Conservation (phyloP, 306 rosid species). For the Glycine latifolia region DNA sequence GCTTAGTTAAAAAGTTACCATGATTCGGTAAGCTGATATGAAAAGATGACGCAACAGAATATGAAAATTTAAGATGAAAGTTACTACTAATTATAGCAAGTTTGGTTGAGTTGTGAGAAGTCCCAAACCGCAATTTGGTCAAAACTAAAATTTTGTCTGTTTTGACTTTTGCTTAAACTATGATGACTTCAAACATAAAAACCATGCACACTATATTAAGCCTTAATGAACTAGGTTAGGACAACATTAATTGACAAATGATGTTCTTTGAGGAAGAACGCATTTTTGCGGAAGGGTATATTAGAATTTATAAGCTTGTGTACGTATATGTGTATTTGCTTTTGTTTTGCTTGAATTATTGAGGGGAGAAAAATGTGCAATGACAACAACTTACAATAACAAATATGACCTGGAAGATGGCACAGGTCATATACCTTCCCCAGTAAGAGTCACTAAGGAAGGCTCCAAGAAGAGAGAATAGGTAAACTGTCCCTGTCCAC, state of each 20-base stretch:
- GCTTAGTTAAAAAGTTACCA: background rate
- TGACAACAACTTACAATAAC: constrained; percentile 61
- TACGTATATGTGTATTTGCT: background rate
- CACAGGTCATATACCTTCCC: constrained; percentile 59
- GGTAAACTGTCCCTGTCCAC: constrained; percentile 84
- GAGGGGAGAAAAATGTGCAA: background rate
- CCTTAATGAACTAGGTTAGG: background rate
- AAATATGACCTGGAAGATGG: constrained; percentile 62
- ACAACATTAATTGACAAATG: background rate
- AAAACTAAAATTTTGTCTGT: background rate
- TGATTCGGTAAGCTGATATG: background rate
- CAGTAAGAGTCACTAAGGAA: constrained; percentile 84
- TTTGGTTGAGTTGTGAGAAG: background rate
- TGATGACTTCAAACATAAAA: background rate
- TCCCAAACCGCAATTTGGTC: background rate
- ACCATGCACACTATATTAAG: background rate
- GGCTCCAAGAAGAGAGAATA: constrained; percentile 86
- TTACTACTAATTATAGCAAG: background rate
- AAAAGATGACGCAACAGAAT: background rate
- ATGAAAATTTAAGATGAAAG: background rate
- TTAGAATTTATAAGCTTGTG: background rate
- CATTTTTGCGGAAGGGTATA: background rate
- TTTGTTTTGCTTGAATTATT: background rate
- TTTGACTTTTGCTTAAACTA: background rate
- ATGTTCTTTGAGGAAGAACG: background rate